These are phyloP conservation scores for Quillaja saponaria DNA, from an alignment of 306 rosid genomes.

Conservation along the genomic window DNA sequence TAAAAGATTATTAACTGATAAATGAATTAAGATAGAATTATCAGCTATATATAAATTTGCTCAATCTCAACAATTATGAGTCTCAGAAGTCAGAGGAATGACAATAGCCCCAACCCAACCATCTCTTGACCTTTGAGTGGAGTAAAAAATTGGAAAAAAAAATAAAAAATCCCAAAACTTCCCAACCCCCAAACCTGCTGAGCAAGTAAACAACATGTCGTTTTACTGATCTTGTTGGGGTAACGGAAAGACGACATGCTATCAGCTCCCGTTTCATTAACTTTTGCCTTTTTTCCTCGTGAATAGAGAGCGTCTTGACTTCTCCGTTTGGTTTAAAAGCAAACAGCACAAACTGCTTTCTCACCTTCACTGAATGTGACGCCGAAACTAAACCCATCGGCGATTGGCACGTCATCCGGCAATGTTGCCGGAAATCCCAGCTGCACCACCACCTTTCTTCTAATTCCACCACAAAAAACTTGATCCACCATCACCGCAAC, in stretches of 20 bases:
- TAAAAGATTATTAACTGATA: no score
- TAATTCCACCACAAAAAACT: conserved; percentile 13
- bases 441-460: conserved; percentile 21
- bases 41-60: conserved; percentile 12
- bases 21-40: no score
- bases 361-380: neutral
- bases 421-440: conserved; percentile 56
- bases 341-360: conserved; percentile 18
- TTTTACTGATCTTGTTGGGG: neutral
- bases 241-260: conserved; percentile 32
- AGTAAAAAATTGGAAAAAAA: conserved; percentile 28
- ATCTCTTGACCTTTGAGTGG: conserved; percentile 22
- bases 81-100: conserved; percentile 4
- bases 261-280: conserved; percentile 19
- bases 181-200: neutral
- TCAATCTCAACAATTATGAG: conserved; percentile 2
- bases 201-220: conserved; percentile 20
- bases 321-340: conserved; percentile 28
- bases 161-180: neutral
- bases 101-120: conserved; percentile 19
- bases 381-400: neutral
- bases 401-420: conserved; percentile 41
- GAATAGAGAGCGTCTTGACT: neutral
- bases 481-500: neutral
- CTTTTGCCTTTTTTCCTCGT: neutral